Conservation (phyloP, 805 yeast genomes). For the Ogataea kodamae region DNA sequence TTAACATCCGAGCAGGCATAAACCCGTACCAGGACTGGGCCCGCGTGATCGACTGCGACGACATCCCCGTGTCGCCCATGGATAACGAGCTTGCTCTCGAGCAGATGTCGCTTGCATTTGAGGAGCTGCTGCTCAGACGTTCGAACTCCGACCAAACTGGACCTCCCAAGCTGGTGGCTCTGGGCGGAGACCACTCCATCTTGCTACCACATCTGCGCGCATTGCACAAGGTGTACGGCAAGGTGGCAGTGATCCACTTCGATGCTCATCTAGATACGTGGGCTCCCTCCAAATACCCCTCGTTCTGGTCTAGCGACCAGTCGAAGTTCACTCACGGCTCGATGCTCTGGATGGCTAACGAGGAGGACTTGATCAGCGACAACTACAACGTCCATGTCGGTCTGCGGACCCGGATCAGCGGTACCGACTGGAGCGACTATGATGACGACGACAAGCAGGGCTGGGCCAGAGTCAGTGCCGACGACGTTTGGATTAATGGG, state of each 20-base stretch:
- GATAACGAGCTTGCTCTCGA: conserved; percentile 49
- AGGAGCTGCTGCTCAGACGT: conserved; percentile 45
- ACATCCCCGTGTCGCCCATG: conserved; percentile 58
- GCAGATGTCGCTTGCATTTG: conserved; percentile 53
- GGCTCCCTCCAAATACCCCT: conserved; percentile 68
- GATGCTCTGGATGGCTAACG: conserved; percentile 76
- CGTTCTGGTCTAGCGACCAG: conserved; percentile 32
- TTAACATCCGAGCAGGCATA: conserved; percentile 52
- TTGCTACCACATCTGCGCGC: conserved; percentile 71
- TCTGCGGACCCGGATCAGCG: conserved; percentile 67
- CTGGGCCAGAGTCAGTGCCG: conserved; percentile 66
- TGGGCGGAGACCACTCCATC: conserved; percentile 84
- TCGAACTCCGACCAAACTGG: conserved; percentile 26
- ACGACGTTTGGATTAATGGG: conserved; percentile 70
- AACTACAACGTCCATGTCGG: conserved; percentile 71
- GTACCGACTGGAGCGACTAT: conserved; percentile 55
- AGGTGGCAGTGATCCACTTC: conserved; percentile 70
- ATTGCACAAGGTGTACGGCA: conserved; percentile 57
- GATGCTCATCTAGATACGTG: conserved; percentile 86
- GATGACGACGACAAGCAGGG: conserved; percentile 66
- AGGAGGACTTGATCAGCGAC: conserved; percentile 60
- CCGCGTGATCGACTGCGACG: conserved; percentile 51
- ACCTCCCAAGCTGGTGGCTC: conserved; percentile 63
- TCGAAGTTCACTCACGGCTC: conserved; percentile 76
- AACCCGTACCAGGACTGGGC: conserved; percentile 53